Evolutionary conservation across 495 filamentous ascomycete species (phyloP), one percentile per base, ranked within the genome.

Genomic region (Venustampulla echinocandica): DNA sequence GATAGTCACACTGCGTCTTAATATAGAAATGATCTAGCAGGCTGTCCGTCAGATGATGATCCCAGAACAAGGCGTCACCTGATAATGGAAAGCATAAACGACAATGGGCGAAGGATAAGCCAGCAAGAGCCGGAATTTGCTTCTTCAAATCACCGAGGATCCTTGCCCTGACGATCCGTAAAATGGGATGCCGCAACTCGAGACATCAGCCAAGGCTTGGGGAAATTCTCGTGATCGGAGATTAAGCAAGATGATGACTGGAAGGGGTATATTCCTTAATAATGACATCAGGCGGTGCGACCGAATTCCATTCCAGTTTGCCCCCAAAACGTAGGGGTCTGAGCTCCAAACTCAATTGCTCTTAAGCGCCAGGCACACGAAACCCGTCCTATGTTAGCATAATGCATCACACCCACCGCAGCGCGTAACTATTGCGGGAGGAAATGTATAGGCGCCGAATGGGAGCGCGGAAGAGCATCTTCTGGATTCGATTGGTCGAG

Each of bases 321-420:
- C 6, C 6, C 6, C 34, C 6, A 11, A 6, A 10, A 37, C 15
- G 15, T 11, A 10, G 34, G 34, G 17, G 6, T 5, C 10, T 5
- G 17, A 37, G 34, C 7, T 13, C 27, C 6, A 10, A 37, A 17
- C 10, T 37, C 34, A 30, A 30, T 30, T 30, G 7, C 7, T 7
- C 34, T 37, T 54, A 54, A 49, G 51, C 51, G 51, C 51, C 51
- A 54, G 51, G 51, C 21, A 54, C 51, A 54, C 40, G 51, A 54
- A 54, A 54, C 51, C 11, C 21, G 21, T 18, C 46, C 34, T 23
- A 15, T 54, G 35, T 42, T 13, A 27, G 9, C 15, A 23, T 28
- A 27, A 24, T 13, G 36, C 51, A 54, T 48, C 35, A 54, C 46
- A 54, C 51, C 51, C 51, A 49, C 41, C 19, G 10, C 33, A 20